Evolutionary conservation across 257 asterid genomes (phyloP).

Genomic region (Solanum piurae): DNA sequence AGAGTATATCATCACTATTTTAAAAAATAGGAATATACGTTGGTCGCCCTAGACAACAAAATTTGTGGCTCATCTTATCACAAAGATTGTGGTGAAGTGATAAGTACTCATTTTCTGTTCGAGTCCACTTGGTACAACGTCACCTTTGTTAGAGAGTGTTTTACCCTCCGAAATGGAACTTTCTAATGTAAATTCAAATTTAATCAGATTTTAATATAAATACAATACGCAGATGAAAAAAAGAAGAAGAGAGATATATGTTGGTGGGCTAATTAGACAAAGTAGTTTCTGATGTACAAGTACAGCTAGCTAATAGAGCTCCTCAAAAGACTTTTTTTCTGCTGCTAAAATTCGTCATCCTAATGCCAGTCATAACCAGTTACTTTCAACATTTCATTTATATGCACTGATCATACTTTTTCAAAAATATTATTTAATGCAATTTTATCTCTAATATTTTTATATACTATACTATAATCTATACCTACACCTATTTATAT

Average conservation of each 20-base stretch:
- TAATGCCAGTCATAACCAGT: background rate
- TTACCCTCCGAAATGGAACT: no score
- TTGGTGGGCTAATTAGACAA: background rate
- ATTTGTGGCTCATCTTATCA: no score
- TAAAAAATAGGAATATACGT: no score
- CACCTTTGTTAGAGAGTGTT: background rate
- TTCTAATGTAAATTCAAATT: no score
- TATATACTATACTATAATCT: background rate
- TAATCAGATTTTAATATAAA: fast-evolving
- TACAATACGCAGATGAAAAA: no score
- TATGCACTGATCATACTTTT: background rate
- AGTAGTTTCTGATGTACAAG: background rate
- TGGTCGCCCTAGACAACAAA: no score
- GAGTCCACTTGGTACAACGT: no score
- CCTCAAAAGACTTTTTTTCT: background rate
- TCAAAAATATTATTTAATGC: background rate
- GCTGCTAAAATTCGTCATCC: background rate
- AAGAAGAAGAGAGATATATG: background rate
- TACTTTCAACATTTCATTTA: background rate
- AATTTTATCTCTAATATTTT: background rate
- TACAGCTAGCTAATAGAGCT: background rate
- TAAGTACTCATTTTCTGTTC: no score
- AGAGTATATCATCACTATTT: no score
- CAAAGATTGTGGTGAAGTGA: fast-evolving
- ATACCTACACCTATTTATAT: background rate